Percentiles rank a stretch among this genome's conserved stretches.
These are phyloP conservation scores for Trichoderma polysporum DNA, from an alignment of 2,329 filamentous ascomycete genomes.

Conservation along the genomic window DNA sequence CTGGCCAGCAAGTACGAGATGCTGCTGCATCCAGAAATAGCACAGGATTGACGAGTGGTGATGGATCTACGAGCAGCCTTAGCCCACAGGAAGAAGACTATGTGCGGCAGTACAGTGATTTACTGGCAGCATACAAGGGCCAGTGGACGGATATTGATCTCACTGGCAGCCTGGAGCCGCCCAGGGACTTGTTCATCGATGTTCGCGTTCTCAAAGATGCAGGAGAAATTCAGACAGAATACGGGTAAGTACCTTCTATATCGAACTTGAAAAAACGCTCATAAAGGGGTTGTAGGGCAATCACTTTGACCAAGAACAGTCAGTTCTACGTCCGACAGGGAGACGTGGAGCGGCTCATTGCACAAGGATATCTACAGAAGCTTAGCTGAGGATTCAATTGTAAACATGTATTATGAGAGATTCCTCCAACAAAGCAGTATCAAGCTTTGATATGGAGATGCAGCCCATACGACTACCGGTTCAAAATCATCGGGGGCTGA, in stretches of 20 bases:
- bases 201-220: constrained; percentile 94
- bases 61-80: constrained; percentile 68
- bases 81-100: constrained; percentile 98
- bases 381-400: constrained; percentile 62
- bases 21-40: constrained; percentile 35
- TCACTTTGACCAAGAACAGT: constrained; percentile 95
- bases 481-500: not conserved
- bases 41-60: constrained; percentile 40
- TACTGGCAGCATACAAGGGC: constrained; percentile 94
- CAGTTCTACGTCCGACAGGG: constrained; percentile 96
- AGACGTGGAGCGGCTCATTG: constrained; percentile 90
- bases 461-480: not conserved
- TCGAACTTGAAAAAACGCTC: not conserved
- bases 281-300: constrained; percentile 60
- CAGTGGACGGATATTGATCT: constrained; percentile 98
- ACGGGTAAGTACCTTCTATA: constrained; percentile 65
- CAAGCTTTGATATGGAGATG: not conserved
- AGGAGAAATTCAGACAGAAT: constrained; percentile 98
- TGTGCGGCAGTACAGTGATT: constrained; percentile 83
- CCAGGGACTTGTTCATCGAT: constrained; percentile 94
- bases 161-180: constrained; percentile 89
- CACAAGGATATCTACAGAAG: constrained; percentile 92
- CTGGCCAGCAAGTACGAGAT: constrained; percentile 54
- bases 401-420: not conserved
- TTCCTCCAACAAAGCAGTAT: not conserved